Evolutionary conservation across 2,329 filamentous ascomycete genomes (phyloP).

Genomic region (Cercospora beticola): DNA sequence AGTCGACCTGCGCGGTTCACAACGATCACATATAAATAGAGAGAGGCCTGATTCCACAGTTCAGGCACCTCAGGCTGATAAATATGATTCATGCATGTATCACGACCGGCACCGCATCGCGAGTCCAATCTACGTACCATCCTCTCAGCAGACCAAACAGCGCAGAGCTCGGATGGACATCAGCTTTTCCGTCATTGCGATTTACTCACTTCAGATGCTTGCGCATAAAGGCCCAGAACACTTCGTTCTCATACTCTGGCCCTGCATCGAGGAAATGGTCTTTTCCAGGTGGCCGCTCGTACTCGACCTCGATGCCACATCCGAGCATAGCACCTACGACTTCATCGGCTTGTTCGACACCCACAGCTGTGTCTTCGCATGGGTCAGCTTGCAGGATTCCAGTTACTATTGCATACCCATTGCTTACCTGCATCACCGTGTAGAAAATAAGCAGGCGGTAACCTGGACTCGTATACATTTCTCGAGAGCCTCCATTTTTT

Average conservation of each 20-base stretch:
- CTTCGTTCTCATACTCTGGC: conserved; percentile 29
- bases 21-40: background rate
- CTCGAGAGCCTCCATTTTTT: conserved; percentile 32
- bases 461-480: conserved; percentile 27
- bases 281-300: conserved; percentile 30
- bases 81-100: background rate
- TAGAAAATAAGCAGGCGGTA: conserved; percentile 34
- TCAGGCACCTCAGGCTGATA: background rate
- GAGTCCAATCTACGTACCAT: background rate
- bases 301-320: conserved; percentile 29
- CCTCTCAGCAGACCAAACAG: background rate
- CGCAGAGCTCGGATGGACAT: background rate
- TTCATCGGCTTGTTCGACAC: conserved; percentile 36
- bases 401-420: background rate
- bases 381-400: background rate
- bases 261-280: conserved; percentile 34
- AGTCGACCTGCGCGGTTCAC: background rate
- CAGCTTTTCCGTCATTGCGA: background rate
- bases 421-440: conserved; percentile 32
- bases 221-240: conserved; percentile 33
- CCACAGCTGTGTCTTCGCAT: conserved; percentile 27
- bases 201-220: conserved; percentile 27
- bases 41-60: background rate
- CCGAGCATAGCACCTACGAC: conserved; percentile 34
- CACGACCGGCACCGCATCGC: background rate